These are phyloP conservation scores for Epichloe sibirici DNA, from an alignment of 2,329 filamentous ascomycete genomes.

Conservation along the genomic window DNA sequence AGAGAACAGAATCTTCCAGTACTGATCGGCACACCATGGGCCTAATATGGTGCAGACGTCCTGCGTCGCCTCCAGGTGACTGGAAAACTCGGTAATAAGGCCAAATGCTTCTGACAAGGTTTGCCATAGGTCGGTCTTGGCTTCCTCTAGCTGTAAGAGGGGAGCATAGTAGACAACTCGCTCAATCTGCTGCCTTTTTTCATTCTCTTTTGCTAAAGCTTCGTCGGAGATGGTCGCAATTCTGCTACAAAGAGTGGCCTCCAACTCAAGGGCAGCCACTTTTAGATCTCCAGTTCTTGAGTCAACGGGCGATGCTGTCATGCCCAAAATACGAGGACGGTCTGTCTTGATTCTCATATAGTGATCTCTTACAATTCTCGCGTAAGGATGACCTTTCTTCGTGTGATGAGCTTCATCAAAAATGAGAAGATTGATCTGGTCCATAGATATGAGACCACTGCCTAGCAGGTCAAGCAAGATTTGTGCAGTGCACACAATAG, in stretches of 20 bases:
- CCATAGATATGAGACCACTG: conserved; percentile 68
- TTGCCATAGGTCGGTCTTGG: conserved; percentile 53
- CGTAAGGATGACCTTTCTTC: conserved; percentile 88
- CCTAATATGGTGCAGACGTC: conserved; percentile 57
- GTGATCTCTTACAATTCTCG: conserved; percentile 78
- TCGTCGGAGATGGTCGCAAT: conserved; percentile 60
- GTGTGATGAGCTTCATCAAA: conserved; percentile 96
- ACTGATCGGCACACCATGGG: conserved; percentile 70
- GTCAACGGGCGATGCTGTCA: conserved; percentile 94
- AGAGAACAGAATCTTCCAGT: conserved; percentile 58
- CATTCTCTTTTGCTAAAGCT: conserved; percentile 14
- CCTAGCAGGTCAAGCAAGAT: conserved; percentile 69
- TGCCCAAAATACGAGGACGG: conserved; percentile 75
- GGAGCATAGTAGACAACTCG: conserved; percentile 31
- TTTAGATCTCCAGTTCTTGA: conserved; percentile 56
- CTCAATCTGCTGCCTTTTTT: conserved; percentile 33
- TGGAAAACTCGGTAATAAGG: conserved; percentile 34
- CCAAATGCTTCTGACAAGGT: conserved; percentile 36
- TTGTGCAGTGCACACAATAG: conserved; percentile 85
- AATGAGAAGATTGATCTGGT: conserved; percentile 76
- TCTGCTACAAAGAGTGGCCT: conserved; percentile 63
- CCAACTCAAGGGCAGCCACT: conserved; percentile 59
- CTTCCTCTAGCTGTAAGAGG: conserved; percentile 30
- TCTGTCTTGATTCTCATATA: conserved; percentile 44
- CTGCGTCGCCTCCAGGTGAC: conserved; percentile 46